Conservation (phyloP, 768 basidiomycete genomes). For the Mycena haematopus region DNA sequence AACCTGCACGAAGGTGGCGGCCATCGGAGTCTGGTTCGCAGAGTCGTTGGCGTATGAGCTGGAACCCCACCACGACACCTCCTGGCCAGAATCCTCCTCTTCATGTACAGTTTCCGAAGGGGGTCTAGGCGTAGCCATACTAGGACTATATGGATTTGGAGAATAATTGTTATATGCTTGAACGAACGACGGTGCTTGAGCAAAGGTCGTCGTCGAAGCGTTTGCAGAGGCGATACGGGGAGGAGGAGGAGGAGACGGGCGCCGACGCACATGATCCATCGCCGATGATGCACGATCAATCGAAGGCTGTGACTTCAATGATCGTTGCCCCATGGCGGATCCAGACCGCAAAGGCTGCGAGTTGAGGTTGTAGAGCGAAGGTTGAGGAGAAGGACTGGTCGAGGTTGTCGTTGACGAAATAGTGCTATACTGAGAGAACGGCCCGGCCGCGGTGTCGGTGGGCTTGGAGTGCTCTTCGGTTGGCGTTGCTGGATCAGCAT, state of each 20-base stretch:
- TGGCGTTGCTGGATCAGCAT: slow-evolving; percentile 61
- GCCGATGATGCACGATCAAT: slow-evolving; percentile 82
- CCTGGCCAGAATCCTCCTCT: slow-evolving; percentile 42
- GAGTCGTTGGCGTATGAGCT: slow-evolving; percentile 42
- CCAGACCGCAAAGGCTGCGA: slow-evolving; percentile 56
- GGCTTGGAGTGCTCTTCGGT: slow-evolving; percentile 45
- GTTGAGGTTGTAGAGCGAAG: slow-evolving; percentile 50
- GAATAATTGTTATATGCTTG: slow-evolving; percentile 47
- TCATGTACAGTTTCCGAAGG: slow-evolving; percentile 29
- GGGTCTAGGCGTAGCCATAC: slow-evolving; percentile 42
- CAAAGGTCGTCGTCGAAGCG: slow-evolving; percentile 58
- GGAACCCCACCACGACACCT: slow-evolving; percentile 71
- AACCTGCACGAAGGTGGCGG: slow-evolving; percentile 65
- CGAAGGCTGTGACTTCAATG: slow-evolving; percentile 52
- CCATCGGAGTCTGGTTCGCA: slow-evolving; percentile 66
- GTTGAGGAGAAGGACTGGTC: slow-evolving; percentile 78
- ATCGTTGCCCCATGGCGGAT: slow-evolving; percentile 68
- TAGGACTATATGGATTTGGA: slow-evolving; percentile 40
- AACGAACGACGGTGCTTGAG: slow-evolving; percentile 46
- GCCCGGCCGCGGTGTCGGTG: slow-evolving; percentile 61
- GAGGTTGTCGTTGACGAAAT: slow-evolving; percentile 85
- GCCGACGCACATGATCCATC: slow-evolving; percentile 71
- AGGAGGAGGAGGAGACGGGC: slow-evolving; percentile 52
- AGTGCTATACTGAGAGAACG: slow-evolving; percentile 92
- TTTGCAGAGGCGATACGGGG: slow-evolving; percentile 61